Base-by-base conservation (phyloP, 2,329 filamentous ascomycete genomes). In the Aspergillus luchuensis region DNA sequence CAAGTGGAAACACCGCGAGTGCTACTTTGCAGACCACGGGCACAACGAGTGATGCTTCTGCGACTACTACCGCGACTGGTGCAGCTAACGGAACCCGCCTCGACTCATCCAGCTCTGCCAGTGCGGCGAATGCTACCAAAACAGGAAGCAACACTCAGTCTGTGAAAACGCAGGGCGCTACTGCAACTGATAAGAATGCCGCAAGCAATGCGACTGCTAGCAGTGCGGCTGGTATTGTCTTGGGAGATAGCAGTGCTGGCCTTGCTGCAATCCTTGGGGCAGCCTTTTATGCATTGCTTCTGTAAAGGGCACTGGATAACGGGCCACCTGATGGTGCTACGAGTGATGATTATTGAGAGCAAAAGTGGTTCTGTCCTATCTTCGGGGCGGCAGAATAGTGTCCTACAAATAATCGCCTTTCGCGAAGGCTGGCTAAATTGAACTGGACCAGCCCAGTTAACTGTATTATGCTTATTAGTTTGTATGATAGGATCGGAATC, bases 221-320 rank as follows among this genome's bases (percentile, higher is more conserved):
- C 17, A 50, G 57, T 28, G 64, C 75, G 60, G 70, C 73, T 41
- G 74, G 70, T 52, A 54, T 59, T 4, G 39, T 68, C 30, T 59
- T 64, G 11, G 69, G 67, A 30, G 62, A 53, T 57, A 70, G 67
- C 21, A 70, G 71, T 25, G 60, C 65, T 25, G 63, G 70, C 19
- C 58, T 73, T 23, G 48, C 75, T 57, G 74, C 71, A n/a, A 70
- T 66, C 51, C 66, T 68, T 13, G 73, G 70, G 43, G 69, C 69
- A 25, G 75, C 70, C 2, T 62, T 66, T 5, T 67, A 74, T 55
- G 73, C 71, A 43, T 63, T 74, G 54, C 63, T 75, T 25, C 64
- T 71, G 17, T 75, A 68, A 41, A 39, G 3, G 36, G 28, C 25
- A 15, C 25, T n/a, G 4, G 25, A 17, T 10, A 5, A 33, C n/a